These are phyloP conservation scores for Sutorius eximius DNA, from an alignment of 1,284 basidiomycete species.

Conservation along the genomic window DNA sequence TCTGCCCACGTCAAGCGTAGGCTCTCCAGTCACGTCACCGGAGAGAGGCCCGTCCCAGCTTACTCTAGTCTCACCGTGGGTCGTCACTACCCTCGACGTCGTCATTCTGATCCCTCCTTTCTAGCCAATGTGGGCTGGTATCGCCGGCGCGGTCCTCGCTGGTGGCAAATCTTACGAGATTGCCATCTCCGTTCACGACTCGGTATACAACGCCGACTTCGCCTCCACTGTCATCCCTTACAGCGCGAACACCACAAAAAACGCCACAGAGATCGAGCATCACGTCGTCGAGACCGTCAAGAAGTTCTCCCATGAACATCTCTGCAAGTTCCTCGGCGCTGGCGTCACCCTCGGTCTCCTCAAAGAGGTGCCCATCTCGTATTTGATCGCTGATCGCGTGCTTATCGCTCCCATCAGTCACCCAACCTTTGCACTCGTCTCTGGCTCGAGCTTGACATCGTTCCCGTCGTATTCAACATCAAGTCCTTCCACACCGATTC, in stretches of 20 bases:
- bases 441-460: conserved; percentile 74
- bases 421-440: conserved; percentile 77
- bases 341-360: conserved; percentile 52
- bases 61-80: conserved; percentile 67
- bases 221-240: conserved; percentile 54
- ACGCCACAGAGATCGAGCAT: conserved; percentile 57
- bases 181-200: conserved; percentile 76
- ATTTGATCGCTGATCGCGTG: not conserved
- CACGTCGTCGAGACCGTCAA: conserved; percentile 61
- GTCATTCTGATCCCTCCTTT: conserved; percentile 17
- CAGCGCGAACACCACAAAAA: conserved; percentile 47
- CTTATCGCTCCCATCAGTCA: conserved; percentile 40
- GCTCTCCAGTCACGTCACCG: conserved; percentile 54
- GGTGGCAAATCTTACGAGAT: conserved; percentile 64
- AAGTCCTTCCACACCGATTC: conserved; percentile 78
- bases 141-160: conserved; percentile 59
- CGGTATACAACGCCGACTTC: conserved; percentile 78
- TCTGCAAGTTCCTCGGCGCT: conserved; percentile 79
- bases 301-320: conserved; percentile 69
- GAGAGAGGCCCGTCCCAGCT: conserved; percentile 49
- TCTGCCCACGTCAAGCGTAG: conserved; percentile 64
- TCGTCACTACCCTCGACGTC: conserved; percentile 24
- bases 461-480: conserved; percentile 81
- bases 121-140: conserved; percentile 83
- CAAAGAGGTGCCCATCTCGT: conserved; percentile 42